These are phyloP conservation scores for Yamadazyma kanchanaburiensis DNA, from an alignment of 1,139 yeast genomes.

Conservation along the genomic window DNA sequence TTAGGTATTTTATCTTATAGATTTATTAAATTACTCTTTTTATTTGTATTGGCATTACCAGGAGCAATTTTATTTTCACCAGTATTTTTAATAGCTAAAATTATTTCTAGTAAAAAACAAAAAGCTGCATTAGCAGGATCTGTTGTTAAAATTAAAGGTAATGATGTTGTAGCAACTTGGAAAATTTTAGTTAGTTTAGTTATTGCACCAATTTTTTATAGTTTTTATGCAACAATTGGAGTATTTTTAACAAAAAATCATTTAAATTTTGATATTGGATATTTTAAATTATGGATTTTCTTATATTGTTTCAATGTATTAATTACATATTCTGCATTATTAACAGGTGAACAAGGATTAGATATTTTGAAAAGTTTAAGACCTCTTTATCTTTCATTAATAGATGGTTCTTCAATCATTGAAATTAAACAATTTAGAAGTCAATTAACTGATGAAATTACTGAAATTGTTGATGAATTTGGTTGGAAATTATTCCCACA, in stretches of 20 bases:
- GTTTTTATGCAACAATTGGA: constrained; percentile 71
- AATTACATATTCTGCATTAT: constrained; percentile 82
- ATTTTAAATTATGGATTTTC: constrained; percentile 35
- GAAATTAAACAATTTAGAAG: constrained; percentile 44
- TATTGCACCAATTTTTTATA: constrained; percentile 80
- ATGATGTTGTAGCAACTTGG: constrained; percentile 96
- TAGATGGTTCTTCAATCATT: constrained; percentile 55
- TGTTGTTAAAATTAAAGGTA: constrained; percentile 84
- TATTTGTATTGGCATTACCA: constrained; percentile 70
- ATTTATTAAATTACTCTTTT: constrained; percentile 47
- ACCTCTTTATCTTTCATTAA: constrained; percentile 75
- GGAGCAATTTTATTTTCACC: constrained; percentile 86
- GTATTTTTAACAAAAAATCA: constrained; percentile 40
- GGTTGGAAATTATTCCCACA: constrained; percentile 46
- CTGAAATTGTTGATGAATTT: constrained; percentile 41
- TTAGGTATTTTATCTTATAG: constrained; percentile 51
- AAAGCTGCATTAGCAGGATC: constrained; percentile 81
- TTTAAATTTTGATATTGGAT: constrained; percentile 17
- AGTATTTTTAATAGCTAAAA: constrained; percentile 73
- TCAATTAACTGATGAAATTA: constrained; percentile 40
- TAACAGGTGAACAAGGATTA: constrained; percentile 90
- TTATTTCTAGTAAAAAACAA: constrained; percentile 70
- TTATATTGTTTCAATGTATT: constrained; percentile 59
- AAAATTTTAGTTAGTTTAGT: constrained; percentile 87
- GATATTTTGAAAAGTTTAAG: constrained; percentile 80